A percentile compares a stretch with the other conserved stretches of the same genome.
Conservation (phyloP, 768 basidiomycete genomes). For the Russula dissimulans region DNA sequence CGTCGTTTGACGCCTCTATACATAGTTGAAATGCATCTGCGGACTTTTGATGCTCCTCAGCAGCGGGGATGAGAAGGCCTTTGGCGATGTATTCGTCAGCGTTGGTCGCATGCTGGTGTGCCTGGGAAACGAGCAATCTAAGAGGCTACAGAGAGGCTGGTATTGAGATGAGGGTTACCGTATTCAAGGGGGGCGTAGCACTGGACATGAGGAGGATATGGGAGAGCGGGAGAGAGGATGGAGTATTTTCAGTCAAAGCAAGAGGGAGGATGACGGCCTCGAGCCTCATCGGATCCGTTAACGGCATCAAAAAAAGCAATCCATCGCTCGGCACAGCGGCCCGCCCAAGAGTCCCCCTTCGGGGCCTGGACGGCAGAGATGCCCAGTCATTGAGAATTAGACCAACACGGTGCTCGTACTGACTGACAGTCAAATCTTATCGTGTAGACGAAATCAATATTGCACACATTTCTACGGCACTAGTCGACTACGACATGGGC, state of each 20-base stretch:
- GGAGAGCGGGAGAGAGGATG: background rate
- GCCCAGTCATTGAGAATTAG: background rate
- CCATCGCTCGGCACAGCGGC: conserved; percentile 6
- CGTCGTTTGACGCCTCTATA: conserved; percentile 62
- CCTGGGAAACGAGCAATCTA: conserved; percentile 35
- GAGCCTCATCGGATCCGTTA: background rate
- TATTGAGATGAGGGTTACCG: conserved; percentile 17
- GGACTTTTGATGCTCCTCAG: conserved; percentile 66
- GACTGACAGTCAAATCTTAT: background rate
- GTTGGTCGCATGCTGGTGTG: conserved; percentile 73
- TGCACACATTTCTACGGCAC: background rate
- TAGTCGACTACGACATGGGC: background rate
- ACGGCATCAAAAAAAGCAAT: background rate
- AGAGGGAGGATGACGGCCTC: background rate
- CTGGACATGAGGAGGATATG: conserved; percentile 19
- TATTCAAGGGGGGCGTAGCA: conserved; percentile 21
- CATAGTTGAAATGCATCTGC: conserved; percentile 68
- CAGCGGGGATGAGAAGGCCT: conserved; percentile 63
- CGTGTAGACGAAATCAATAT: background rate
- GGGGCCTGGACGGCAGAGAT: too few relatives aligned
- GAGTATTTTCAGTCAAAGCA: background rate
- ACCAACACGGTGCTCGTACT: background rate
- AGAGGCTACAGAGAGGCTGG: background rate
- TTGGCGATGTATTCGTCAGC: conserved; percentile 62
- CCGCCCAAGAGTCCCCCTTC: background rate